Evolutionary conservation across 345 rosid genomes (phyloP).

Genomic region (Dipteronia dyeriana): DNA sequence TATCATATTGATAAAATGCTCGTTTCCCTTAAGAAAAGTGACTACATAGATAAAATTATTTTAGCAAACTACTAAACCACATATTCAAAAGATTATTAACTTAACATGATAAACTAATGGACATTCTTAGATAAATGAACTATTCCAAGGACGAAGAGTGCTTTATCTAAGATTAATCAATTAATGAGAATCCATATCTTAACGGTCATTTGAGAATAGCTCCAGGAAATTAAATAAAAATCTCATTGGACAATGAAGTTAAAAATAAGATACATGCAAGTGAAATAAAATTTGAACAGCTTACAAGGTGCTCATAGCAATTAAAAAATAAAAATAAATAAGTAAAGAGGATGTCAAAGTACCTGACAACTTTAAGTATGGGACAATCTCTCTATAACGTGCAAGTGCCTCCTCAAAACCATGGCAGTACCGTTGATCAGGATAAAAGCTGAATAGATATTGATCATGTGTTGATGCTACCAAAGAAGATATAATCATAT

Average conservation of each 20-base stretch:
- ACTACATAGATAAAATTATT: not conserved
- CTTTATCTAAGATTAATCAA: not conserved
- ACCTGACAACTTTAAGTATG: slow-evolving; percentile 79
- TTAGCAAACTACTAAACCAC: not conserved
- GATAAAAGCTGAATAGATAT: slow-evolving; percentile 75
- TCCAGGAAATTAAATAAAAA: not conserved
- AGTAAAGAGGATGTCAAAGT: slow-evolving; percentile 12
- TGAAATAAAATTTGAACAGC: slow-evolving; percentile 1
- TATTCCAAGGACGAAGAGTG: slow-evolving; percentile 12
- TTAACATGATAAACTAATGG: not conserved
- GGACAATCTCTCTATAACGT: slow-evolving; percentile 80
- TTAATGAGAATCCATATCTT: not conserved
- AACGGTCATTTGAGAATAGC: not conserved
- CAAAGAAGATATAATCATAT: slow-evolving; percentile 27
- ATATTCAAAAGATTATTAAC: not conserved
- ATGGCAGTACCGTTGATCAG: slow-evolving; percentile 56
- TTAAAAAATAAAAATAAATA: not conserved
- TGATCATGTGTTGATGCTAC: slow-evolving; percentile 81
- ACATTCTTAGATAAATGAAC: not conserved
- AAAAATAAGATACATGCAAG: not conserved
- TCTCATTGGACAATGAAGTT: not conserved
- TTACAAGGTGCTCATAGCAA: slow-evolving; percentile 14
- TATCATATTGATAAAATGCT: not conserved
- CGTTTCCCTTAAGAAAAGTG: not conserved
- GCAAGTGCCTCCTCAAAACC: slow-evolving; percentile 79